These are phyloP conservation scores for Ophiostoma fasciatum DNA, from an alignment of 2,329 filamentous ascomycete genomes.

Conservation along the genomic window DNA sequence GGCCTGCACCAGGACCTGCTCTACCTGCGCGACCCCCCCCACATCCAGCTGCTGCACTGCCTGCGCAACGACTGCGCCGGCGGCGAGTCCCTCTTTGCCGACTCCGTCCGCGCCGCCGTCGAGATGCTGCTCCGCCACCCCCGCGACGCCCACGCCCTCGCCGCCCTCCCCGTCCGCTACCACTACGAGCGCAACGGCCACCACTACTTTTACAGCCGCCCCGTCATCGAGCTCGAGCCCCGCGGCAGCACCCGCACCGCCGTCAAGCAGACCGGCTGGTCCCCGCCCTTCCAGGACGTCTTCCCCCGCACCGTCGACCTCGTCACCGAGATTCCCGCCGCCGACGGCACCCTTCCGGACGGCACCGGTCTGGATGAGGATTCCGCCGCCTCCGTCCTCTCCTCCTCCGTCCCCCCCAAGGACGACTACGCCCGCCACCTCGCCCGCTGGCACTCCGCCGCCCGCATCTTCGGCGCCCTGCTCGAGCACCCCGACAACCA, in stretches of 20 bases:
- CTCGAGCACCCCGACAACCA: constrained; percentile 44
- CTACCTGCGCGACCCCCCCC: constrained; percentile 67
- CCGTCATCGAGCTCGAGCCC: constrained; percentile 29
- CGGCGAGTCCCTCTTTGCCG: constrained; percentile 76
- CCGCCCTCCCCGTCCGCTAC: constrained; percentile 46
- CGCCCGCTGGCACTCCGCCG: constrained; percentile 21
- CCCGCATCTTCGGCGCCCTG: constrained; percentile 38
- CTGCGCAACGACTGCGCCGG: constrained; percentile 65
- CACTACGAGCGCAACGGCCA: constrained; percentile 54
- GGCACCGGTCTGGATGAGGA: no score
- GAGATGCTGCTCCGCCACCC: constrained; percentile 14
- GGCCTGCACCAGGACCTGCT: constrained; percentile 89
- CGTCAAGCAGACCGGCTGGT: constrained; percentile 40
- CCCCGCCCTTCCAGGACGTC: constrained; percentile 59
- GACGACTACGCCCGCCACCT: background rate
- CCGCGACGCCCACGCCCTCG: constrained; percentile 44
- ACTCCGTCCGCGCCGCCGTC: constrained; percentile 49
- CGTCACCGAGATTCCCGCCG: no score
- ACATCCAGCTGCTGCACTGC: constrained; percentile 80
- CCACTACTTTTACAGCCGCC: constrained; percentile 43
- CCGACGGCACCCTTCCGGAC: no score
- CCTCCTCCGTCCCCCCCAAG: no score
- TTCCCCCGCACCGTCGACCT: background rate
- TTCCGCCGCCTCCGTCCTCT: no score
- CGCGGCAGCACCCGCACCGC: constrained; percentile 8